Conservation (phyloP, 2,329 filamentous ascomycete species). For the Exophiala bonariae region DNA sequence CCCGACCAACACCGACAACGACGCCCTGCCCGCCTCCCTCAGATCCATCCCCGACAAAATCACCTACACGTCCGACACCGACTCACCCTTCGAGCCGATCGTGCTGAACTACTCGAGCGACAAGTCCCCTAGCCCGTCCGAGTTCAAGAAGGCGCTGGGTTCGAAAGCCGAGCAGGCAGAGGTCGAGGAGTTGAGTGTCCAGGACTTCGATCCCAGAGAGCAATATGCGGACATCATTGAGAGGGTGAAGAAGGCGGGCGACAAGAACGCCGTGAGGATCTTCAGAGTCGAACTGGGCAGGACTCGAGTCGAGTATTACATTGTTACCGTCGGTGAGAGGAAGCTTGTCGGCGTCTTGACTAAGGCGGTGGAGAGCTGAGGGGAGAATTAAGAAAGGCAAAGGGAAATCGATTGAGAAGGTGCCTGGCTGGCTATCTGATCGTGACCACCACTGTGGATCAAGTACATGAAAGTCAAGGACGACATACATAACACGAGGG, state of each 20-base stretch:
- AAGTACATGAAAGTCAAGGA: no score
- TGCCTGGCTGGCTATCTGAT: no score
- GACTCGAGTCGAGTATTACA: conserved; percentile 66
- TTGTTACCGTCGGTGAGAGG: conserved; percentile 65
- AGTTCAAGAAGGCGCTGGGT: conserved; percentile 68
- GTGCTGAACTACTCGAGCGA: conserved; percentile 61
- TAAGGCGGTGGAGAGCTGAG: conserved; percentile 71
- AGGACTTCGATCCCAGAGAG: conserved; percentile 71
- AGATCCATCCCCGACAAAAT: conserved; percentile 62
- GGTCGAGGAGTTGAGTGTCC: conserved; percentile 65
- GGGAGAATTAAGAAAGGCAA: neutral
- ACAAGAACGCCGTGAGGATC: conserved; percentile 55
- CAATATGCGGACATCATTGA: conserved; percentile 70
- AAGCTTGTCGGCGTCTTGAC: conserved; percentile 77
- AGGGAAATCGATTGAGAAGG: no score
- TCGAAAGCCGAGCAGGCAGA: conserved; percentile 46
- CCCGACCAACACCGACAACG: conserved; percentile 19
- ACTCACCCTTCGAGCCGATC: conserved; percentile 82
- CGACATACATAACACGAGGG: no score
- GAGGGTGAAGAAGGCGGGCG: conserved; percentile 30
- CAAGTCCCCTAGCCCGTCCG: conserved; percentile 48
- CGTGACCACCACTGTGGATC: no score
- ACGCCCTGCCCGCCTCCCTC: conserved; percentile 42
- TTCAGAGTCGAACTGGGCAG: conserved; percentile 66
- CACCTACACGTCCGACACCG: conserved; percentile 65